A percentile compares a stretch with the other conserved stretches of the same genome.
phyloP scores from a whole-genome alignment of 2,329 filamentous ascomycete genomes.

The Dactylellina drechsleri region DNA sequence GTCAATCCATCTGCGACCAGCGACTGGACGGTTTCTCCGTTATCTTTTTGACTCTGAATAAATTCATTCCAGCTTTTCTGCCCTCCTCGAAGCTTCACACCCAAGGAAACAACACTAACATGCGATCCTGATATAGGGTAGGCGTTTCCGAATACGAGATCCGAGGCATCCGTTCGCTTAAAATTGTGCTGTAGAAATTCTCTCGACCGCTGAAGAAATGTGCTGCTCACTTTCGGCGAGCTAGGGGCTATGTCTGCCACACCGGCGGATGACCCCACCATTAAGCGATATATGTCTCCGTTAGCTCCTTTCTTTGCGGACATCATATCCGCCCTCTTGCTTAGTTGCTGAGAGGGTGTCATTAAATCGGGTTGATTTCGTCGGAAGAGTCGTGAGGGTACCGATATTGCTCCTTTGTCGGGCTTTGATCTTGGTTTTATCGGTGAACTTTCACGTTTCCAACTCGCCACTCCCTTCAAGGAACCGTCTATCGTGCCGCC shows the following conservation, averaged over 20 bases:
- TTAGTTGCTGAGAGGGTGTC: background rate
- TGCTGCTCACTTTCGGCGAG: slow-evolving; percentile 29
- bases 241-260: slow-evolving; percentile 25
- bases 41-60: slow-evolving; percentile 27
- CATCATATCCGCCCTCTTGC: slow-evolving; percentile 36
- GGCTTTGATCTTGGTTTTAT: slow-evolving; percentile 17
- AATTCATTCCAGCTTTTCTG: slow-evolving; percentile 41
- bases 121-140: slow-evolving; percentile 27
- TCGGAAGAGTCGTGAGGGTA: slow-evolving; percentile 9
- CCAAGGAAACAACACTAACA: slow-evolving; percentile 43
- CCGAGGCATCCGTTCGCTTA: slow-evolving; percentile 24
- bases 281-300: slow-evolving; percentile 35
- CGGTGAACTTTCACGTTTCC: slow-evolving; percentile 27
- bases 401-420: slow-evolving; percentile 14
- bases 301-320: slow-evolving; percentile 33
- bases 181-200: slow-evolving; percentile 51
- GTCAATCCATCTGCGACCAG: slow-evolving; percentile 26
- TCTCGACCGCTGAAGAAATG: slow-evolving; percentile 44
- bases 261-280: slow-evolving; percentile 38
- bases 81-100: slow-evolving; percentile 33
- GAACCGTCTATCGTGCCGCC: slow-evolving; percentile 19
- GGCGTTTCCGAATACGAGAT: slow-evolving; percentile 49
- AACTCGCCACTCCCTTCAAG: slow-evolving; percentile 28
- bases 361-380: slow-evolving; percentile 20
- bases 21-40: slow-evolving; percentile 23